Base-by-base conservation (phyloP, 2,329 filamentous ascomycete genomes). In the Diplodia sapinea region DNA sequence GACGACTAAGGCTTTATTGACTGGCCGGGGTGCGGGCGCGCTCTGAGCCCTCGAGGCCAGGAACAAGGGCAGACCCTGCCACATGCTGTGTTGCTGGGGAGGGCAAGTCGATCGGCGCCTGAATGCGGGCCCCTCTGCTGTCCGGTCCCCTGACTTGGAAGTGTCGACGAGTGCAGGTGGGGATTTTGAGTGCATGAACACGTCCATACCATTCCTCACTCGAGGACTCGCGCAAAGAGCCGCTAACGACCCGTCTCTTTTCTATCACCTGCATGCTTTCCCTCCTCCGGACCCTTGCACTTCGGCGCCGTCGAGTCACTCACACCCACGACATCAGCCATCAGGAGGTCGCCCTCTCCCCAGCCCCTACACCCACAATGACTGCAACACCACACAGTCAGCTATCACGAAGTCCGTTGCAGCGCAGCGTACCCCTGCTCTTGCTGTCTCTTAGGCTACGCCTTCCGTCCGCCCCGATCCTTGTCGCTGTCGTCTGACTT, bases 261-360 rank as follows among this genome's bases (percentile, higher is more conserved):
- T n/a, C 36, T 12, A 38, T 11, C 36, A 13, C 36, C 11, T 47
- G 40, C 40, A 47, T 47, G 40, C 8, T 8, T 47, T 20, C 13
- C 43, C 8, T n/a, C 15, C 26, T 17, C 50, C 9, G 12, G 13
- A 52, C 3, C 23, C 15, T 31, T 29, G 50, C 50, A 15, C 50
- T 4, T 7, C 23, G 1, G 26, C 50, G 3, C 8, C 31, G 7
- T 31, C 52, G 52, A 55, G 52, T 55, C 52, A 17, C 26, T 55
- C 52, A 20, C 50, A 4, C 52, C n/a, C 29, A 55, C 36, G 52
- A 55, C 52, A 55, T 55, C 52, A 36, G 12, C 52, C 52, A 31
- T 55, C 52, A 55, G 52, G 43, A 9, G 43, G 43, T 2, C 43
- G 43, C 43, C 17, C 17, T 20, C 4, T 20, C 17, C n/a, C n/a